Base-by-base conservation (phyloP, 2,329 filamentous ascomycete genomes). In the Exophiala dermatitidis region DNA sequence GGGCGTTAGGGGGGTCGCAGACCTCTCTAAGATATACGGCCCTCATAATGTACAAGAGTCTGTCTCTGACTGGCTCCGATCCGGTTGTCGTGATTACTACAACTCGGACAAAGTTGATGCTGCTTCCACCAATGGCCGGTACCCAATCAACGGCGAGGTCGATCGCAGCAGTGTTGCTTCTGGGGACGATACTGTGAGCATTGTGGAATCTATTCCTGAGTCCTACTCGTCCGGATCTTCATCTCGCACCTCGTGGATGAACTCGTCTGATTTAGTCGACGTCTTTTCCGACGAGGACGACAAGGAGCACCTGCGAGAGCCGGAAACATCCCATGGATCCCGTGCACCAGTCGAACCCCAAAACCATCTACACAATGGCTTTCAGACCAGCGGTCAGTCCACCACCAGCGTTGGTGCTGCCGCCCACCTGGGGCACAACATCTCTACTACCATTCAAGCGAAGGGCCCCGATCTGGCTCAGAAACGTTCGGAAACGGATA, bases 181-280 rank as follows among this genome's bases (percentile, higher is more conserved):
- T 3, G 33, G 47, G 10, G 57, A 59, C 30, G 57, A 59, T 30
- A 46, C 45, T 43, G 42, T 59, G 12, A 59, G 57, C 32, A 43
- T 54, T 12, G 55, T 44, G 46, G 57, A 56, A 29, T 59, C 57
- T 6, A 42, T 48, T 2, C 57, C 57, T 26, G 53, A 50, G 12
- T 59, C 57, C 6, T 49, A 44, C 9, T 56, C 54, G 5, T 57
- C 57, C n/a, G 57, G 54, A 31, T 51, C 57, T n/a, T 59, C 57
- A 3, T 47, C 45, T 38, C 54, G 53, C 10, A 54, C 57, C 3
- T 50, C 48, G 10, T 59, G 53, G 51, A 59, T 51, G 29, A 54
- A 34, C 33, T 43, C 54, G 8, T 57, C 57, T 7, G 57, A 56
- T 42, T 45, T 48, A 4, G 37, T 30, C 9, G 57, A 59, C 37